Conservation (phyloP, 441 rosid species). For the Biscutella laevigata region DNA sequence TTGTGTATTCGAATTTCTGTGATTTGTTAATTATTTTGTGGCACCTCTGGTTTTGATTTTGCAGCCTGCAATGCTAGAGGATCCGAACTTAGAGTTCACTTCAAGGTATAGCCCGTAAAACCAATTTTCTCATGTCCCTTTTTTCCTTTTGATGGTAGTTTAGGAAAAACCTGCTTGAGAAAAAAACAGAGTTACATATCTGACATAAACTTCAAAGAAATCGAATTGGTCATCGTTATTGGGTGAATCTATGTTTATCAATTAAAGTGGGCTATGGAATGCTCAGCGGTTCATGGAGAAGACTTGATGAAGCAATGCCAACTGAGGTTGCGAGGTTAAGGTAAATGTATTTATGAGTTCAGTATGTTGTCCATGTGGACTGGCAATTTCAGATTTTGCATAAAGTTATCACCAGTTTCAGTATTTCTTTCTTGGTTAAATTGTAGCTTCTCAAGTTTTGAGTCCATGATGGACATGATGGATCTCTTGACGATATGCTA, state of each 20-base stretch:
- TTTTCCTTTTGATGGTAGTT: background rate
- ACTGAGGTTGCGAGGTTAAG: constrained; percentile 71
- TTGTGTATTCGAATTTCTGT: no score
- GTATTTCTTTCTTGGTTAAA: constrained; percentile 14
- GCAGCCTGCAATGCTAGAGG: constrained; percentile 73
- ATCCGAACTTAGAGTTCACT: constrained; percentile 63
- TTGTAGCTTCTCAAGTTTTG: constrained; percentile 68
- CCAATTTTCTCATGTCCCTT: background rate
- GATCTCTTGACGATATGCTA: constrained; percentile 88
- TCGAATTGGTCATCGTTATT: constrained; percentile 29
- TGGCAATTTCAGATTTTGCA: background rate
- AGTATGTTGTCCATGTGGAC: background rate
- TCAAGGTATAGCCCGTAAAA: constrained; percentile 35
- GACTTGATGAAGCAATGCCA: constrained; percentile 98
- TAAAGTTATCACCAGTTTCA: background rate
- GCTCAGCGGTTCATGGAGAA: constrained; percentile 78
- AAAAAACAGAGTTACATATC: constrained; percentile 65
- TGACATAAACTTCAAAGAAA: constrained; percentile 63
- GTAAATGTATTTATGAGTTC: constrained; percentile 30
- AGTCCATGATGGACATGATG: constrained; percentile 72
- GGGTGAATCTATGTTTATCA: constrained; percentile 28
- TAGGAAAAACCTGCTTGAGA: constrained; percentile 30
- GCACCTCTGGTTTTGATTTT: background rate
- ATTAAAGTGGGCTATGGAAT: constrained; percentile 53
- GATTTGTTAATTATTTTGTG: no score